Conservation (phyloP, 2,329 filamentous ascomycete genomes). For the Periconia macrospinosa region DNA sequence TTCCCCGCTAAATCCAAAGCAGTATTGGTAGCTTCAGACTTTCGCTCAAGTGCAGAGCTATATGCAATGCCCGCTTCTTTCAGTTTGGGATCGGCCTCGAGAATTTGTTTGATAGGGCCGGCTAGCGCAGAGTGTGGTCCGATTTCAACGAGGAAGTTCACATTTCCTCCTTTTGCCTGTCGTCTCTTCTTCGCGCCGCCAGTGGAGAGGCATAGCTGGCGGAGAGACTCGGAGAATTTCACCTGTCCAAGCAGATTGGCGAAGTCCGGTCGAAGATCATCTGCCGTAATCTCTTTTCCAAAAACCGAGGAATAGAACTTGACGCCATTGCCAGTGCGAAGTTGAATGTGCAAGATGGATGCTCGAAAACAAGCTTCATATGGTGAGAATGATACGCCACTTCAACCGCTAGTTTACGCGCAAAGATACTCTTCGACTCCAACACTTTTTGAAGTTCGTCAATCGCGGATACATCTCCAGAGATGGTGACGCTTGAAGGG, state of each 20-base stretch:
- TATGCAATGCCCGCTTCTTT: constrained; percentile 4
- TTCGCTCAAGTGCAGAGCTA: constrained; percentile 26
- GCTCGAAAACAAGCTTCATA: constrained; percentile 27
- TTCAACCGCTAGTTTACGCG: constrained; percentile 44
- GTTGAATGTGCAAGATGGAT: constrained; percentile 21
- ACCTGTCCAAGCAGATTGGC: constrained; percentile 23
- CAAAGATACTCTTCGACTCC: constrained; percentile 42
- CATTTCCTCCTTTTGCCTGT: constrained; percentile 42
- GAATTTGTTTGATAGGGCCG: constrained; percentile 25
- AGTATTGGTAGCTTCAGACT: constrained; percentile 20
- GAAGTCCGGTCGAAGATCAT: constrained; percentile 17
- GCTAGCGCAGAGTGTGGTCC: constrained; percentile 27
- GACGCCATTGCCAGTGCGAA: constrained; percentile 1
- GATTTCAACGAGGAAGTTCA: constrained; percentile 23
- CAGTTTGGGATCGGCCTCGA: constrained; percentile 14
- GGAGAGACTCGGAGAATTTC: constrained; percentile 16
- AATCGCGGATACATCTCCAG: constrained; percentile 47
- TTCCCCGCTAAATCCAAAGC: constrained; percentile 20
- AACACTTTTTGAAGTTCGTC: constrained; percentile 35
- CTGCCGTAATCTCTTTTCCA: constrained; percentile 8
- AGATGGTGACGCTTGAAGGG: constrained; percentile 48
- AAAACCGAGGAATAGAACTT: constrained; percentile 22
- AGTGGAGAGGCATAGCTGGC: constrained; percentile 15
- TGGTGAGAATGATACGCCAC: constrained; percentile 50
- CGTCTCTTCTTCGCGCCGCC: constrained; percentile 11